A percentile compares a stretch with the other conserved stretches of the same genome.
Evolutionary conservation across 148 eudicot genomes (phyloP).

Genomic region (Diospyros kaki): DNA sequence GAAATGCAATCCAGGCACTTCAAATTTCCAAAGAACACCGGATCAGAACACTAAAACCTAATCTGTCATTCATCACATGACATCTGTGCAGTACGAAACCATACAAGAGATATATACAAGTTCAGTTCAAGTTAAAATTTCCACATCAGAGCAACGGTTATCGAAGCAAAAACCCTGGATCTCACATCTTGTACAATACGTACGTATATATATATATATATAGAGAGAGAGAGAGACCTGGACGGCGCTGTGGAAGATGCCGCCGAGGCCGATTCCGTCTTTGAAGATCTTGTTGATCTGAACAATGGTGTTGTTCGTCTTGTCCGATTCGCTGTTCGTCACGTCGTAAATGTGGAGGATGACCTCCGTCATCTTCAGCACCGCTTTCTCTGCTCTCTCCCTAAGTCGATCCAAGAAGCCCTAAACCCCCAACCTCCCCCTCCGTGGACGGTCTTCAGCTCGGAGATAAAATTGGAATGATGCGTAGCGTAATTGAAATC

Average conservation of each 20-base stretch:
- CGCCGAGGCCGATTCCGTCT: slow-evolving; percentile 87
- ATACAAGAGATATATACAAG: not conserved
- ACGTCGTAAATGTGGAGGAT: slow-evolving; percentile 74
- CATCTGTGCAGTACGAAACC: not conserved
- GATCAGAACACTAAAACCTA: not conserved
- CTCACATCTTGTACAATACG: slow-evolving; percentile 13
- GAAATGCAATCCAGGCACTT: not conserved
- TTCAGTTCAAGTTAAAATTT: not conserved
- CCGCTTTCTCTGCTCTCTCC: not conserved
- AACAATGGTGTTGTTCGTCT: slow-evolving; percentile 76
- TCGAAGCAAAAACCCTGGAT: slow-evolving; percentile 38
- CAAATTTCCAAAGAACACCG: not conserved
- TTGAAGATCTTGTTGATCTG: slow-evolving; percentile 90
- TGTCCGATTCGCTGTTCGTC: slow-evolving; percentile 77
- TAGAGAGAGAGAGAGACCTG: slow-evolving; percentile 42
- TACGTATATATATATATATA: not conserved
- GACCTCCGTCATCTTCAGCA: slow-evolving; percentile 59
- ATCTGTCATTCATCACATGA: not conserved
- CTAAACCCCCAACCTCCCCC: slow-evolving; percentile 1
- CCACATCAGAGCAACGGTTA: not conserved
- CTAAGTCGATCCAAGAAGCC: slow-evolving; percentile 4
- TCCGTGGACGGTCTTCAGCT: not conserved
- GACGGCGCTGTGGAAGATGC: slow-evolving; percentile 87
- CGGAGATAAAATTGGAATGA: too few species aligned
- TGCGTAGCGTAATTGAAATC: not conserved